These are phyloP conservation scores for Fusarium sp. DNA, from an alignment of 2,329 filamentous ascomycete genomes.

Conservation along the genomic window DNA sequence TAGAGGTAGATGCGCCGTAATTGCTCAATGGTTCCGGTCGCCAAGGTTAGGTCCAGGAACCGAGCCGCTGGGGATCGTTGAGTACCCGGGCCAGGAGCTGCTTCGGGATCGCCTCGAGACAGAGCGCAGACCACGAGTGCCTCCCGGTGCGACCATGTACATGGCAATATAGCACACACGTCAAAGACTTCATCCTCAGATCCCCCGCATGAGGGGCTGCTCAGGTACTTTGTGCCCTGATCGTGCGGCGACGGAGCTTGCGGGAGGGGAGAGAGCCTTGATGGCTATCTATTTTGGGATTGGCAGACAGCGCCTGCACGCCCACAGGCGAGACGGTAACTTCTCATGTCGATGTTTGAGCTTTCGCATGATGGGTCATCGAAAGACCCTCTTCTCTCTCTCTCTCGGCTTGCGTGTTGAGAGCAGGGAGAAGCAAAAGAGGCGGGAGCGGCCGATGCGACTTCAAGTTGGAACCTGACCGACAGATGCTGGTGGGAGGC, in stretches of 20 bases:
- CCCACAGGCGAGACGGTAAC: conserved; percentile 21
- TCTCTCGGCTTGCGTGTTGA: conserved; percentile 19
- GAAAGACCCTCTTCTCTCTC: conserved; percentile 12
- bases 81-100: conserved; percentile 25
- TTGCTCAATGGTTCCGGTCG: conserved; percentile 32
- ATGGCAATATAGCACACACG: conserved; percentile 29
- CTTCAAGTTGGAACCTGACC: conserved; percentile 20
- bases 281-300: conserved; percentile 1
- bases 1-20: conserved; percentile 31
- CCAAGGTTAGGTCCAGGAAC: conserved; percentile 34
- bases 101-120: conserved; percentile 39
- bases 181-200: conserved; percentile 34
- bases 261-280: conserved; percentile 10
- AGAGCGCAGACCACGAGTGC: conserved; percentile 32
- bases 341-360: conserved; percentile 6
- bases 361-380: conserved; percentile 22
- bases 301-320: neutral
- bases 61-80: conserved; percentile 12
- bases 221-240: conserved; percentile 19
- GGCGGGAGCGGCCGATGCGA: conserved; percentile 19
- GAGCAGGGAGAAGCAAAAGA: conserved; percentile 35
- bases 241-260: conserved; percentile 16
- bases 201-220: conserved; percentile 37
- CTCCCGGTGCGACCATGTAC: conserved; percentile 22
- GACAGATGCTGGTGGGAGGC: conserved; percentile 3